Percentiles rank a stretch among this genome's conserved stretches.
phyloP scores from a whole-genome alignment of 306 rosid species.

The Citrullus colocynthis region DNA sequence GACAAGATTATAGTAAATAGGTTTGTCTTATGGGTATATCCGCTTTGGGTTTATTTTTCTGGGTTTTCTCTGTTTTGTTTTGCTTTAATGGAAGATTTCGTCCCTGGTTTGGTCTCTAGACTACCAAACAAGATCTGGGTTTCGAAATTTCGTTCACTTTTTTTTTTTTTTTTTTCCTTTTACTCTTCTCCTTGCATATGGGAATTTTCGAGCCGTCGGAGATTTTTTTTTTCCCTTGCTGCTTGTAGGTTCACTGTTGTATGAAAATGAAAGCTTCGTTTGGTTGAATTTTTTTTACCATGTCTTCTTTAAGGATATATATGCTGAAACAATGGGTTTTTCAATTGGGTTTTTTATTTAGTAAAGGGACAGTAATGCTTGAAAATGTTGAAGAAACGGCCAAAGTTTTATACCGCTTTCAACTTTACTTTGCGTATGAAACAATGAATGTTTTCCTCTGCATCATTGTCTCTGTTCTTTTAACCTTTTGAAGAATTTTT shows the following conservation, averaged over 20 bases:
- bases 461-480: conserved; percentile 22
- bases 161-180: background rate
- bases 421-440: conserved; percentile 21
- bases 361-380: conserved; percentile 40
- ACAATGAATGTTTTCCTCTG: conserved; percentile 27
- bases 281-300: background rate
- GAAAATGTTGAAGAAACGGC: conserved; percentile 25
- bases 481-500: conserved; percentile 12
- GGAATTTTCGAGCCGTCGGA: conserved; percentile 18
- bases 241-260: conserved; percentile 10
- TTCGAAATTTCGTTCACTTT: conserved; percentile 11
- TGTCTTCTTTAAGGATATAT: background rate
- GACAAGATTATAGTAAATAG: conserved; percentile 35
- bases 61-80: background rate
- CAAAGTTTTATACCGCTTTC: conserved; percentile 18
- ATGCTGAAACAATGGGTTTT: conserved; percentile 24
- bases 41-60: conserved; percentile 16
- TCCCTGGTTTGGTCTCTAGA: background rate
- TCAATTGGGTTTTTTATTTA: conserved; percentile 24
- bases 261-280: background rate
- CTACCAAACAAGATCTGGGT: conserved; percentile 18
- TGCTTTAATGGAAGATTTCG: background rate
- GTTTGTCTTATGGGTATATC: conserved; percentile 50
- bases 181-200: conserved; percentile 26
- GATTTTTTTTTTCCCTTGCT: conserved; percentile 7